A percentile compares a stretch with the other conserved stretches of the same genome.
phyloP scores from a whole-genome alignment of 257 asterid genomes.

The Ehretia macrophylla region DNA sequence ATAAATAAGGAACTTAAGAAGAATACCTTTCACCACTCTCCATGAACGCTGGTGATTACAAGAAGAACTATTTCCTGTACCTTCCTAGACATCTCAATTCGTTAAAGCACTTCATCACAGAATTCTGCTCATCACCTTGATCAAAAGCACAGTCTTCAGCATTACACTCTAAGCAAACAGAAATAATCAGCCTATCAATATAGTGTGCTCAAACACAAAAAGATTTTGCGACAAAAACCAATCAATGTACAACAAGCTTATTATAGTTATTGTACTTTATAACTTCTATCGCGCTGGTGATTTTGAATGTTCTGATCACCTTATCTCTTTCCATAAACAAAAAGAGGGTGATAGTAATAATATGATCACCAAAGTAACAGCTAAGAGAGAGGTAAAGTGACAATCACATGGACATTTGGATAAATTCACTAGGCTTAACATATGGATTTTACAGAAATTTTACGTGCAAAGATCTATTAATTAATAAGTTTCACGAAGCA shows the following conservation, averaged over 20 bases:
- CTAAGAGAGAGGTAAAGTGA: background rate
- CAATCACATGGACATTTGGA: background rate
- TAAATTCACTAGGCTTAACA: background rate
- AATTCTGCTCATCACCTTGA: background rate
- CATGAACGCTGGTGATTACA: background rate
- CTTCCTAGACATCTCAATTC: background rate
- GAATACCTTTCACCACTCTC: slow-evolving; percentile 4
- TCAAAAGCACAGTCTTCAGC: background rate
- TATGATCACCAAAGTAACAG: background rate
- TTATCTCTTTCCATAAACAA: background rate
- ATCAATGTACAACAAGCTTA: too few species aligned
- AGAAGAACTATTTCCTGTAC: background rate
- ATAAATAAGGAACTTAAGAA: background rate
- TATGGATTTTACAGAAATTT: background rate
- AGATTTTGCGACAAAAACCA: too few species aligned
- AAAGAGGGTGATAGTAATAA: too few species aligned
- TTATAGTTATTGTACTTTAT: too few species aligned
- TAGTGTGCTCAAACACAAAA: too few species aligned
- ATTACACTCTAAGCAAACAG: too few species aligned
- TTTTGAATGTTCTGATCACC: too few species aligned
- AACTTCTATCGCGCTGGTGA: too few species aligned
- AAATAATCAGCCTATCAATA: too few species aligned
- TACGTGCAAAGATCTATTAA: background rate
- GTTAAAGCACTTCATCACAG: background rate
- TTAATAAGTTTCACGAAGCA: background rate